These are phyloP conservation scores for Waitea zeae DNA, from an alignment of 1,284 basidiomycete species.

Conservation along the genomic window DNA sequence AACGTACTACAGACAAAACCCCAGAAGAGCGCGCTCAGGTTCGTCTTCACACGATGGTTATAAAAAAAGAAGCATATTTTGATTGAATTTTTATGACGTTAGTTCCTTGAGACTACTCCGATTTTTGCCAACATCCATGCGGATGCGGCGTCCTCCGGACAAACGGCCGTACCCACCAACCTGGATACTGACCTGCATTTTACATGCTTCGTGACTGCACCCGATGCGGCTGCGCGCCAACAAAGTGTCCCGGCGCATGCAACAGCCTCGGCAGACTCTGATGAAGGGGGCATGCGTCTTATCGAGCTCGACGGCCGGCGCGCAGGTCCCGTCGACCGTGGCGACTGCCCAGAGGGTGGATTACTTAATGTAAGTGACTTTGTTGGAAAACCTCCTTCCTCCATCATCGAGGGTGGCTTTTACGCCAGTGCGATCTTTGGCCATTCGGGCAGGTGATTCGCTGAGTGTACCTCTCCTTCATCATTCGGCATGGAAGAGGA, in stretches of 20 bases:
- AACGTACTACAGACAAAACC: constrained; percentile 37
- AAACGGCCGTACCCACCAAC: constrained; percentile 31
- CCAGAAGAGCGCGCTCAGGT: constrained; percentile 53
- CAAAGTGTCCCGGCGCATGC: constrained; percentile 5
- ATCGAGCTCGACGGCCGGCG: constrained; percentile 74
- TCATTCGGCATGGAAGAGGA: too few relatives aligned
- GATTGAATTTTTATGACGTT: neutral
- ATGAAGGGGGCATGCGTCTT: constrained; percentile 25
- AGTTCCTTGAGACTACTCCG: constrained; percentile 49
- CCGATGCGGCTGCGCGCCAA: constrained; percentile 19
- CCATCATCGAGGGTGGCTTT: too few relatives aligned
- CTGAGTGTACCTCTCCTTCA: too few relatives aligned
- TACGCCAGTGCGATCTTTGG: too few relatives aligned
- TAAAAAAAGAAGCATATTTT: too few relatives aligned
- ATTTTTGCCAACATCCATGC: constrained; percentile 67
- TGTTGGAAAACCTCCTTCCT: constrained; percentile 2
- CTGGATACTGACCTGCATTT: constrained; percentile 62
- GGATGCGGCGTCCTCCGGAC: constrained; percentile 49
- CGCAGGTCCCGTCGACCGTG: constrained; percentile 63
- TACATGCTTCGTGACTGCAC: constrained; percentile 65
- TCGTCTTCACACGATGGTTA: too few relatives aligned
- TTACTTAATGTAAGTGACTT: constrained; percentile 35
- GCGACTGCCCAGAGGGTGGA: constrained; percentile 37
- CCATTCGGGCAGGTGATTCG: too few relatives aligned
- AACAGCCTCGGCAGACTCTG: neutral